Evolutionary conservation across 495 filamentous ascomycete species (phyloP).

Genomic region (Diplogelasinospora grovesii): DNA sequence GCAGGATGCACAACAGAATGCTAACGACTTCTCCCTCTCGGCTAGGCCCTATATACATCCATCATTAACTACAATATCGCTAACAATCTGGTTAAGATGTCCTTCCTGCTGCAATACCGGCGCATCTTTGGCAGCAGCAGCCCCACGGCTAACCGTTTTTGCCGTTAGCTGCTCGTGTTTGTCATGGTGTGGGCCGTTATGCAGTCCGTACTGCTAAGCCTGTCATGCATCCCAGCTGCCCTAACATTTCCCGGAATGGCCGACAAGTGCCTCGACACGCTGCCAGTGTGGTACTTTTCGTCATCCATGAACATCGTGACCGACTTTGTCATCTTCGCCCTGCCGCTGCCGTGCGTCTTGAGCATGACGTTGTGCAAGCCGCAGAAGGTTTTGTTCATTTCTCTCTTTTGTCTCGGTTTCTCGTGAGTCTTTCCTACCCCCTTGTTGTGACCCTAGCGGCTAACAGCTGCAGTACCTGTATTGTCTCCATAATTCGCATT

Average conservation of each 20-base stretch:
- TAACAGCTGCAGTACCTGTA: no score
- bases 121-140: constrained; percentile 17
- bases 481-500: constrained; percentile 25
- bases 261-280: constrained; percentile 42
- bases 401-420: constrained; percentile 19
- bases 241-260: constrained; percentile 16
- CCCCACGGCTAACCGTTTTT: constrained; percentile 6
- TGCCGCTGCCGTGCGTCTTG: constrained; percentile 30
- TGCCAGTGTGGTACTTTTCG: constrained; percentile 32
- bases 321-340: constrained; percentile 30
- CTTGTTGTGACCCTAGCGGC: no score
- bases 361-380: constrained; percentile 22
- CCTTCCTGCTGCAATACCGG: constrained; percentile 31
- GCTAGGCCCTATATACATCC: constrained; percentile 14
- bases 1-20: background rate
- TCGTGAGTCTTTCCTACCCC: no score
- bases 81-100: constrained; percentile 29
- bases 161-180: constrained; percentile 9
- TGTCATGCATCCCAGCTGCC: constrained; percentile 48
- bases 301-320: constrained; percentile 32
- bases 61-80: constrained; percentile 17
- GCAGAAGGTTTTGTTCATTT: constrained; percentile 21
- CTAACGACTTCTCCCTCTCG: background rate
- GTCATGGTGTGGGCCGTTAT: constrained; percentile 13
- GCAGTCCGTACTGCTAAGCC: constrained; percentile 22